These are phyloP conservation scores for Lentinula aciculospora DNA, from an alignment of 768 basidiomycete genomes.

Conservation along the genomic window DNA sequence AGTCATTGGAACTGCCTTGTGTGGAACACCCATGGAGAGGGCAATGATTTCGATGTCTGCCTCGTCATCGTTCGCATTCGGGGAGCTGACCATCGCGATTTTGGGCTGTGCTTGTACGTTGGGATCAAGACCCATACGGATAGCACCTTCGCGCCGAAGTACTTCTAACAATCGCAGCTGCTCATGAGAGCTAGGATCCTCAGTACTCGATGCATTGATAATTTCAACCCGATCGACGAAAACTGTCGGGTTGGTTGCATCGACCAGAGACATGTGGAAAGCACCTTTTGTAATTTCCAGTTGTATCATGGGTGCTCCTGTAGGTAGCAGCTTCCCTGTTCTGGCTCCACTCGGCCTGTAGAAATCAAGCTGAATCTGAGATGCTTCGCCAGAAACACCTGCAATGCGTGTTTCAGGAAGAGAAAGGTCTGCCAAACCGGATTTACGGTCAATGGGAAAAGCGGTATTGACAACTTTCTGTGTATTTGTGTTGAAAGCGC, in stretches of 20 bases:
- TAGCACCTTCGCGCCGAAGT: slow-evolving; percentile 51
- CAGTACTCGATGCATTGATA: neutral
- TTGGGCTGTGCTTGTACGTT: slow-evolving; percentile 64
- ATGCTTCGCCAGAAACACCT: slow-evolving; percentile 63
- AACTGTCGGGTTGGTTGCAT: slow-evolving; percentile 73
- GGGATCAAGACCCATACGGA: slow-evolving; percentile 60
- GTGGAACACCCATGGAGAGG: slow-evolving; percentile 66
- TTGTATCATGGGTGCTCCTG: slow-evolving; percentile 41
- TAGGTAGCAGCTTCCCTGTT: slow-evolving; percentile 67
- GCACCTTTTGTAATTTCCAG: slow-evolving; percentile 26
- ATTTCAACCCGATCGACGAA: slow-evolving; percentile 49
- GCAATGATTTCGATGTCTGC: slow-evolving; percentile 54
- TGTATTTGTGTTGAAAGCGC: slow-evolving; percentile 70
- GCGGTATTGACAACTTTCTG: slow-evolving; percentile 63
- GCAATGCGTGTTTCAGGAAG: slow-evolving; percentile 51
- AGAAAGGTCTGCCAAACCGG: slow-evolving; percentile 37
- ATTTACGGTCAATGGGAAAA: slow-evolving; percentile 45
- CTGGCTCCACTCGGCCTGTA: slow-evolving; percentile 61
- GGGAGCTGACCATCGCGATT: slow-evolving; percentile 50
- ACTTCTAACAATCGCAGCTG: slow-evolving; percentile 34
- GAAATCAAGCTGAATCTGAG: slow-evolving; percentile 63
- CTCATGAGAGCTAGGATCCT: neutral
- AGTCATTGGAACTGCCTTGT: slow-evolving; percentile 71
- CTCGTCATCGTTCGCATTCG: slow-evolving; percentile 17
- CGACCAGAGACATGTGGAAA: slow-evolving; percentile 48